phyloP scores from a whole-genome alignment of 2,329 filamentous ascomycete genomes.

The Sporothrix protearum region DNA sequence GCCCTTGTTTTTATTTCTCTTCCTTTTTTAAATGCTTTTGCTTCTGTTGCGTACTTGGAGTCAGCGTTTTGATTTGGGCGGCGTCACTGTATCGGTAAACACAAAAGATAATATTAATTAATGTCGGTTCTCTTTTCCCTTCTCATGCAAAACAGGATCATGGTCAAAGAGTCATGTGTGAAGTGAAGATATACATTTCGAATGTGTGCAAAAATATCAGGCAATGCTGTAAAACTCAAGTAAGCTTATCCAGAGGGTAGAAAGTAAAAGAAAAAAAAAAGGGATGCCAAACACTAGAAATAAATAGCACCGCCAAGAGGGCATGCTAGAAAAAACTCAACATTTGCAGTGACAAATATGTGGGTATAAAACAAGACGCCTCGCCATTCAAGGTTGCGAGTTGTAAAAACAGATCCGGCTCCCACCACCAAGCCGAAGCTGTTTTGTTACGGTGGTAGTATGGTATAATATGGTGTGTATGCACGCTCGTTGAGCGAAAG shows the following conservation, averaged over 20 bases:
- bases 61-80: background rate
- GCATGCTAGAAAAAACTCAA: background rate
- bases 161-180: background rate
- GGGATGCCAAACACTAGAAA: background rate
- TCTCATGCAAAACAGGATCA: background rate
- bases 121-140: background rate
- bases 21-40: background rate
- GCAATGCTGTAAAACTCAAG: background rate
- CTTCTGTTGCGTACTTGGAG: background rate
- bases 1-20: background rate
- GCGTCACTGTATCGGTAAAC: background rate
- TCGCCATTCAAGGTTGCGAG: background rate
- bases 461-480: background rate
- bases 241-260: background rate
- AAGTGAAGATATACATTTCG: too few species aligned
- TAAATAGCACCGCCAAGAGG: background rate
- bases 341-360: background rate
- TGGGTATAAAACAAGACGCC: slow-evolving; percentile 23
- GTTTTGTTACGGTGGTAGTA: background rate
- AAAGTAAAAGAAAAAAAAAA: background rate
- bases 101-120: slow-evolving; percentile 3
- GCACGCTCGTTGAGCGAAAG: background rate
- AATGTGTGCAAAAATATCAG: background rate
- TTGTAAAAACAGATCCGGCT: background rate
- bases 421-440: background rate